phyloP scores from a whole-genome alignment of 1,139 yeast species.

The Sporopachydermia cereana region DNA sequence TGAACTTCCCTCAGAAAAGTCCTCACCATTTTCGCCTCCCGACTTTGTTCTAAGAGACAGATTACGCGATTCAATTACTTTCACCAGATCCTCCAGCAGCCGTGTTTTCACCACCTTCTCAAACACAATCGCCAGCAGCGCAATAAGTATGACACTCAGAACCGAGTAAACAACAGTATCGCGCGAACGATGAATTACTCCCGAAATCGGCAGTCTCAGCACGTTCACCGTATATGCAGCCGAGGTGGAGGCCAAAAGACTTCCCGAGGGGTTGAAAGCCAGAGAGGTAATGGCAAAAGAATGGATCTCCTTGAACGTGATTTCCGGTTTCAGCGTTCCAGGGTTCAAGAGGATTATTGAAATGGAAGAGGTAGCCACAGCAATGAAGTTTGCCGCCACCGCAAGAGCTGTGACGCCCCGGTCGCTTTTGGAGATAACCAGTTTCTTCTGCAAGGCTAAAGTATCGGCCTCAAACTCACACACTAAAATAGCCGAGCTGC shows the following conservation, averaged over 20 bases:
- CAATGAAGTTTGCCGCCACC: constrained; percentile 39
- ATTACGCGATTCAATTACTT: constrained; percentile 27
- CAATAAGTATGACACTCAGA: constrained; percentile 35
- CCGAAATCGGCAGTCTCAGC: constrained; percentile 43
- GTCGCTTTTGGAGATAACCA: constrained; percentile 39
- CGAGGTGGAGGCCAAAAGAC: constrained; percentile 61
- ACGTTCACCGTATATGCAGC: constrained; percentile 71
- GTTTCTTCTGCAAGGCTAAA: constrained; percentile 32
- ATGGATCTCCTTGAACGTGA: constrained; percentile 51
- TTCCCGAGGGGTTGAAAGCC: constrained; percentile 58
- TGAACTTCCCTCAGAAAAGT: constrained; percentile 17
- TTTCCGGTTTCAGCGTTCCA: constrained; percentile 38
- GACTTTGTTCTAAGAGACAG: constrained; percentile 25
- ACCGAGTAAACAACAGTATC: constrained; percentile 36
- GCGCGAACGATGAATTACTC: constrained; percentile 30
- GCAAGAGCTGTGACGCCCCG: constrained; percentile 67
- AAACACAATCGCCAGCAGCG: constrained; percentile 25
- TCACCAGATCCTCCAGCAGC: constrained; percentile 31
- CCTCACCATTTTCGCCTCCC: constrained; percentile 13
- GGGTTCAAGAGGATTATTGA: constrained; percentile 47
- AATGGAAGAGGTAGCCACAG: constrained; percentile 67
- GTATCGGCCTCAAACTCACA: constrained; percentile 16
- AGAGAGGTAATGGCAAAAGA: constrained; percentile 71
- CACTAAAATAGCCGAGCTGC: constrained; percentile 10
- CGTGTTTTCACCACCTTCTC: constrained; percentile 31